Evolutionary conservation across 2,329 filamentous ascomycete genomes (phyloP).

Genomic region (Domatiomyces globalis): DNA sequence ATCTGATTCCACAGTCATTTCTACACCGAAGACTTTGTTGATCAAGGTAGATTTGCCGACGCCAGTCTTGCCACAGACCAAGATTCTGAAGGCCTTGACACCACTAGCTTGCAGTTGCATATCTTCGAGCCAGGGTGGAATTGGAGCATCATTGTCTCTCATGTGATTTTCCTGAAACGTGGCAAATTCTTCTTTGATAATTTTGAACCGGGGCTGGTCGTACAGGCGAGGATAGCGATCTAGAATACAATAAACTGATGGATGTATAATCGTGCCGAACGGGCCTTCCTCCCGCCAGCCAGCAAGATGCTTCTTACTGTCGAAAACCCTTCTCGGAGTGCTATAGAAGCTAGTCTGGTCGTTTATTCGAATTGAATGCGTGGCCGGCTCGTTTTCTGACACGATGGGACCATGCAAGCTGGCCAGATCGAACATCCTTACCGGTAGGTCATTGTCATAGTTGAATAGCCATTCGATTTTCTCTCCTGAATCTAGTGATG

Average conservation of each 20-base stretch:
- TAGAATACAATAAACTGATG: slow-evolving; percentile 22
- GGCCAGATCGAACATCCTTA: slow-evolving; percentile 14
- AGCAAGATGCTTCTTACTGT: slow-evolving; percentile 5
- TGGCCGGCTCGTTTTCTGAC: slow-evolving; percentile 2
- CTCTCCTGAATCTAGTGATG: slow-evolving; percentile 9
- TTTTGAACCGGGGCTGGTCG: slow-evolving; percentile 19
- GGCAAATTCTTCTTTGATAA: slow-evolving; percentile 10
- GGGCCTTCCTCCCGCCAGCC: slow-evolving; percentile 18
- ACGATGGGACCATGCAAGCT: slow-evolving; percentile 6
- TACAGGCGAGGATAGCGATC: slow-evolving; percentile 21
- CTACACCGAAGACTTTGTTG: slow-evolving; percentile 23
- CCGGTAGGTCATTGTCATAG: slow-evolving; percentile 10
- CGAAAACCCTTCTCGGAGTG: slow-evolving; percentile 11
- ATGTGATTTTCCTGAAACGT: slow-evolving; percentile 17
- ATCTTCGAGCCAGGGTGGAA: slow-evolving; percentile 18
- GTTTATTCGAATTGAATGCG: slow-evolving; percentile 12
- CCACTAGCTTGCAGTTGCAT: slow-evolving; percentile 15
- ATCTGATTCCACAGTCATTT: slow-evolving; percentile 19
- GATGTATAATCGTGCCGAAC: slow-evolving; percentile 23
- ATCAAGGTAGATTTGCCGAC: slow-evolving; percentile 23
- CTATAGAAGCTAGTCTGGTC: slow-evolving; percentile 6
- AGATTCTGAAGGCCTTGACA: slow-evolving; percentile 22
- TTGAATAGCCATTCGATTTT: slow-evolving; percentile 13
- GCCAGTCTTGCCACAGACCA: slow-evolving; percentile 24
- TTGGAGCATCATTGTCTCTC: slow-evolving; percentile 14